These are phyloP conservation scores for Curvularia verruculosa DNA, from an alignment of 2,329 filamentous ascomycete genomes.

Conservation along the genomic window DNA sequence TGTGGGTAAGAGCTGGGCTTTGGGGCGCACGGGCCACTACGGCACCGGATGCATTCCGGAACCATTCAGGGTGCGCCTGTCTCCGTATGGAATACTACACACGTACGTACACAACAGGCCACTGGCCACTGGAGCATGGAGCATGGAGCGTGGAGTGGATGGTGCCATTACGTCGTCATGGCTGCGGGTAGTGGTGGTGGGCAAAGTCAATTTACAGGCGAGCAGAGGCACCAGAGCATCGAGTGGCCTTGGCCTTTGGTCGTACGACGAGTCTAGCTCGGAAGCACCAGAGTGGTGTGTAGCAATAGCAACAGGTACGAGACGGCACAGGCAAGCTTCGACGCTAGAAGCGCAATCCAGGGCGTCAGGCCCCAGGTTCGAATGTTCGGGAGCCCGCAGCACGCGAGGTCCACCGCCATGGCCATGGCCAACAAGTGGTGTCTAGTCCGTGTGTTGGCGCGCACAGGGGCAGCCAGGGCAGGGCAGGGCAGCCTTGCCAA, in stretches of 20 bases:
- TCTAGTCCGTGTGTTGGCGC: not conserved
- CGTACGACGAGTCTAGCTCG: too few relatives aligned
- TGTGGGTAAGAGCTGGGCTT: not conserved
- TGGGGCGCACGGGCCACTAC: constrained; percentile 2
- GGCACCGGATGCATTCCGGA: constrained; percentile 1
- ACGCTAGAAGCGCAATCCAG: constrained; percentile 10
- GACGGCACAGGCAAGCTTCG: not conserved
- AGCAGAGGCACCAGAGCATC: not conserved
- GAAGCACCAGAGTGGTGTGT: not conserved
- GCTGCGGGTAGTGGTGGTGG: not conserved
- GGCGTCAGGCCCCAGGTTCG: constrained; percentile 2
- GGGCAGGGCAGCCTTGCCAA: constrained; percentile 14
- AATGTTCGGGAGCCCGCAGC: constrained; percentile 6
- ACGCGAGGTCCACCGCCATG: constrained; percentile 10
- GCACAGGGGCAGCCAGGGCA: not conserved
- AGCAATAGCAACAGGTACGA: not conserved
- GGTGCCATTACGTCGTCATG: too few relatives aligned
- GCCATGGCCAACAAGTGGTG: not conserved
- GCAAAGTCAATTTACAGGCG: constrained; percentile 8
- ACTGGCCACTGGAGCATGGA: too few relatives aligned
- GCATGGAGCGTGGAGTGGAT: too few relatives aligned
- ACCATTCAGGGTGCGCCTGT: not conserved
- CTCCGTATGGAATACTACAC: too few relatives aligned
- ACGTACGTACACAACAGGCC: too few relatives aligned
- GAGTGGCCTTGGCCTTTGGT: not conserved